Evolutionary conservation across 176 grass and related monocot species (phyloP).

Genomic region (Tillandsia leiboldiana): DNA sequence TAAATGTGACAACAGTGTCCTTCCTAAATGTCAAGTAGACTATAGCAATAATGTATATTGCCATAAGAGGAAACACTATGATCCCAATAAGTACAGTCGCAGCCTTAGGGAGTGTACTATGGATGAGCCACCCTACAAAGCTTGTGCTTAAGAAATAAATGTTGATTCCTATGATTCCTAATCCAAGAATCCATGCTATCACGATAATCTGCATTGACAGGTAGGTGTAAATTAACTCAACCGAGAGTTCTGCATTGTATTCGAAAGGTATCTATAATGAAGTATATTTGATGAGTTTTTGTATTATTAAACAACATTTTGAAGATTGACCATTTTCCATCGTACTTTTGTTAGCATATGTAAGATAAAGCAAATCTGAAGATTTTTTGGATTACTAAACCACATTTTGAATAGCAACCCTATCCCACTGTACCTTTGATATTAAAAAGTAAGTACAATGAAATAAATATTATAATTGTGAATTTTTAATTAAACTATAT

Average conservation of each 20-base stretch:
- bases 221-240: neutral
- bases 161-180: conserved; percentile 58
- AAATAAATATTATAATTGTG: neutral
- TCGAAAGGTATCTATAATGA: neutral
- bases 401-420: too few relatives aligned
- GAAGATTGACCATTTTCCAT: too few relatives aligned
- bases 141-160: conserved; percentile 77
- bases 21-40: conserved; percentile 60
- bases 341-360: too few relatives aligned
- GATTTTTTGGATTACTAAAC: too few relatives aligned
- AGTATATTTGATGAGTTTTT: neutral
- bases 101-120: conserved; percentile 41
- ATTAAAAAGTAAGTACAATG: too few relatives aligned
- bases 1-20: conserved; percentile 46
- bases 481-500: too few relatives aligned
- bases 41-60: conserved; percentile 36
- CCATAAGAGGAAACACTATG: conserved; percentile 53
- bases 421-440: too few relatives aligned
- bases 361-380: too few relatives aligned
- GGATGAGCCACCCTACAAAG: conserved; percentile 46
- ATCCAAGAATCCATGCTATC: conserved; percentile 50
- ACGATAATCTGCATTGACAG: conserved; percentile 40
- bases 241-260: neutral
- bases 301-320: too few relatives aligned
- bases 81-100: conserved; percentile 36